Base-by-base conservation (phyloP, 23 red algal genomes). In the Gracilaria domingensis region DNA sequence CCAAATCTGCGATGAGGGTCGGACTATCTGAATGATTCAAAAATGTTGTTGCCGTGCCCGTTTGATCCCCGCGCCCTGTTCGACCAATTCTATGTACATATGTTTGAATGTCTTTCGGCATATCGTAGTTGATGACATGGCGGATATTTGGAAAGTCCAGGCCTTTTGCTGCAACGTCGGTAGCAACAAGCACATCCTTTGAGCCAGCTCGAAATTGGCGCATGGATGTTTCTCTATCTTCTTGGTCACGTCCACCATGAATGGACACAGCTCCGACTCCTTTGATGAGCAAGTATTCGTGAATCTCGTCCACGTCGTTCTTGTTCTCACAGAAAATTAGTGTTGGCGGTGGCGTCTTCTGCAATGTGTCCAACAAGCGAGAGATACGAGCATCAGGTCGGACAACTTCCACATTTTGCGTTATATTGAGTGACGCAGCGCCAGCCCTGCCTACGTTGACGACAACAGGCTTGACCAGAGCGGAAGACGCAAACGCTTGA, bases 1-100 rank as follows among this genome's bases (percentile, higher is more conserved):
- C 86, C 38, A 98, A 78, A 80, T 98, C 95, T 34, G 66, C 70
- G 26, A 98, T 67, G 23, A 98, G 54, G 40, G 69, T 94, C 25
- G 88, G 55, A 62, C 75, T 83, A 50, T 83, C 79, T 8, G 72
- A 70, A 64, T 81, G 70, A 55, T 81, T 95, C 42, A 98, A 60
- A 79, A 98, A 89, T 33, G 93, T 98, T 17, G 93, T 95, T 6
- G 97, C 97, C 8, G 79, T 71, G 18, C 97, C 97, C 14, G 44
- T 66, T 57, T 95, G 79, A 16, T 92, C 93, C 20, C 84, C 87
- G 20, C 97, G 91, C 16, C 93, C 97, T 25, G 97, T 98, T 58
- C 97, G 86, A 32, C 97, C 97, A 26, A 95, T 95, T 56, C 97
- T 81, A 86, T 98, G 97, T n/a, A 95, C 93, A 80, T 98, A 98